Base-by-base conservation (phyloP, 164 flowering plant species). In the Pachysandra terminalis region DNA sequence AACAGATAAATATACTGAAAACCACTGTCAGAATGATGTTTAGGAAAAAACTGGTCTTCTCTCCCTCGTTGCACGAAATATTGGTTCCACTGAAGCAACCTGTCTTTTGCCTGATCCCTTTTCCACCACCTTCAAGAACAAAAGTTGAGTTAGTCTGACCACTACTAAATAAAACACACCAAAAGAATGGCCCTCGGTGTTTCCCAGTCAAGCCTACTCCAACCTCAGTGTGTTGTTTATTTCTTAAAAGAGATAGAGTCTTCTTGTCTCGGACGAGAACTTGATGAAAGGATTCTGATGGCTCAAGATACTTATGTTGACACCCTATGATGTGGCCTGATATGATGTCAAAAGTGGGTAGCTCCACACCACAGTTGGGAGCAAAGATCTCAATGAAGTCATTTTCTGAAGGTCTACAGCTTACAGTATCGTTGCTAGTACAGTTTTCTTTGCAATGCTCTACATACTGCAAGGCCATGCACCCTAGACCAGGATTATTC, bases 331-430 rank as follows among this genome's bases (percentile, higher is more conserved):
- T 77, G 60, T 73, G 81, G 26, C 88, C 93, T 0, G 96, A 82
- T 65, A 93, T 77, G 66, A 79, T 78, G 61, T 79, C 85, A 32
- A 89, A 79, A 23, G 96, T 93, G 10, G 98, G 95, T 19, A 93
- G 85, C 74, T 93, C 98, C n/a, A 93, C 87, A 0, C 98, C 98
- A 59, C 96, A 93, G 65, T 93, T 82, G 63, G 98, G 98, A 58
- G 96, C 96, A 73, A 87, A 93, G 48, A 93, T 73, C 74, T 90
- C 85, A 25, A 87, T 84, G 78, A 90, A 87, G 72, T 90, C 90
- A 61, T 84, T 91, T 71, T 82, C 91, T 9, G 83, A 74, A 32
- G 86, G 84, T 19, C 73, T 77, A 65, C 98, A 93, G 59, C 75
- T 79, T 5, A 81, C 61, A 26, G 86, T 82, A 56, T 77, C 75